A percentile compares a stretch with the other conserved stretches of the same genome.
phyloP scores from a whole-genome alignment of 257 asterid species.

The Salvia splendens region DNA sequence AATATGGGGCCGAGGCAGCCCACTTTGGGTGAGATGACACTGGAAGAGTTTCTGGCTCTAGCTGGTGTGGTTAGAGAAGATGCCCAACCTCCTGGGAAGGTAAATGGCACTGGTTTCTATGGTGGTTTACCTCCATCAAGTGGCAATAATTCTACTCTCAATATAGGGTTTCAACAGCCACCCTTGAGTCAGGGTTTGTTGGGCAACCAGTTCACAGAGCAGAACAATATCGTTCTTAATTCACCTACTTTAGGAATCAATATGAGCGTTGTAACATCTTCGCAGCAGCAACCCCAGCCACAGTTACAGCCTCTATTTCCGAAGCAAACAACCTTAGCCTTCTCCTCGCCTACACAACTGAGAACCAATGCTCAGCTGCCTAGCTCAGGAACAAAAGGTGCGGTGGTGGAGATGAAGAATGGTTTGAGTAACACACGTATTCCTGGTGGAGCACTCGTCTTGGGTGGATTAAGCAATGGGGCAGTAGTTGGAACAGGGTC shows the following conservation, averaged over 20 bases:
- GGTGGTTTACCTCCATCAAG: conserved; percentile 40
- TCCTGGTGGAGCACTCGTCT: conserved; percentile 47
- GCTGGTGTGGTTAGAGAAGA: conserved; percentile 93
- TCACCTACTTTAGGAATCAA: conserved; percentile 48
- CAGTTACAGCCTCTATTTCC: conserved; percentile 71
- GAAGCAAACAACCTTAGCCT: conserved; percentile 63
- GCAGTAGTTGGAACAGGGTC: conserved; percentile 52
- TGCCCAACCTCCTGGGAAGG: conserved; percentile 43
- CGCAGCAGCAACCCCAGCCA: conserved; percentile 43
- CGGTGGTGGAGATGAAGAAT: conserved; percentile 46
- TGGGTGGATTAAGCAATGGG: conserved; percentile 53
- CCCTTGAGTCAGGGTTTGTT: conserved; percentile 41
- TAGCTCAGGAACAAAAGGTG: conserved; percentile 46
- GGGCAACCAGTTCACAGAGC: conserved; percentile 47
- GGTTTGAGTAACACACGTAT: conserved; percentile 39
- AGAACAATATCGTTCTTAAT: conserved; percentile 38
- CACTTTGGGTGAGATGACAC: conserved; percentile 78
- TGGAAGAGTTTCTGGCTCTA: conserved; percentile 72
- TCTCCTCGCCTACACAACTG: conserved; percentile 58
- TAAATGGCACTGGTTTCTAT: conserved; percentile 38
- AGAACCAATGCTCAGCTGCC: conserved; percentile 48
- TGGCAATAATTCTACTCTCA: conserved; percentile 40
- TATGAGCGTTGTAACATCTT: conserved; percentile 38
- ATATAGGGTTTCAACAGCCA: conserved; percentile 59
- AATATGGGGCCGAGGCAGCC: conserved; percentile 58